phyloP scores from a whole-genome alignment of 805 yeast species.

The Kluyveromyces wickerhamii region DNA sequence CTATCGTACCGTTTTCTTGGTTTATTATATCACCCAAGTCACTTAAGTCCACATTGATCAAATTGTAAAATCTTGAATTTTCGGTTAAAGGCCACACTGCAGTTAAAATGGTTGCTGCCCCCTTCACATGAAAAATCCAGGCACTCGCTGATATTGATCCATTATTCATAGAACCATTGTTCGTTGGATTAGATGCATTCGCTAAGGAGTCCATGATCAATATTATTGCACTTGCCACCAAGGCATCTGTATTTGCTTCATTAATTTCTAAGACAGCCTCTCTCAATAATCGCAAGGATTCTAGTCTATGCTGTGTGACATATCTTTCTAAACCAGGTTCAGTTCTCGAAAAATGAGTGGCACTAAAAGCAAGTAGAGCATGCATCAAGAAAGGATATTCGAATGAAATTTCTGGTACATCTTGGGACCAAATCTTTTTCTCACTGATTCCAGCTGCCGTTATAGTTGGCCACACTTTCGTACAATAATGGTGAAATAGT shows the following conservation, averaged over 20 bases:
- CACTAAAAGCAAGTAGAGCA: conserved; percentile 81
- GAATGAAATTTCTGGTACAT: conserved; percentile 83
- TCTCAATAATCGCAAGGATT: conserved; percentile 70
- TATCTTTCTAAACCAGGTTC: conserved; percentile 70
- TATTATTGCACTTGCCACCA: conserved; percentile 85
- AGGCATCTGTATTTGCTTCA: conserved; percentile 81
- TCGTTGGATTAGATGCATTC: conserved; percentile 55
- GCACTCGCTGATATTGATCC: conserved; percentile 77
- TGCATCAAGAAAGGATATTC: conserved; percentile 89
- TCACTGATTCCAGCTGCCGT: conserved; percentile 88
- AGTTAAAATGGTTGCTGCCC: conserved; percentile 90
- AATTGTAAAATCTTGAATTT: conserved; percentile 54
- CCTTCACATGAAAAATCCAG: conserved; percentile 95
- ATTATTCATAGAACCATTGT: conserved; percentile 27
- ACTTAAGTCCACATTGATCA: conserved; percentile 80
- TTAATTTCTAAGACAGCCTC: conserved; percentile 82
- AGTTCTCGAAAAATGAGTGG: conserved; percentile 78
- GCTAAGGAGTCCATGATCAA: conserved; percentile 91
- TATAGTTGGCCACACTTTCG: conserved; percentile 77
- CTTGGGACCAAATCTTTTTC: conserved; percentile 71
- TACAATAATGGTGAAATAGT: conserved; percentile 80
- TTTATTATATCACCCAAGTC: conserved; percentile 66
- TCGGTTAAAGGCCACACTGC: conserved; percentile 92
- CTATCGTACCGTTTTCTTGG: conserved; percentile 33
- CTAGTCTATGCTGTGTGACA: conserved; percentile 80